phyloP scores from a whole-genome alignment of 2,329 filamentous ascomycete species.

The Fusarium camptoceras region DNA sequence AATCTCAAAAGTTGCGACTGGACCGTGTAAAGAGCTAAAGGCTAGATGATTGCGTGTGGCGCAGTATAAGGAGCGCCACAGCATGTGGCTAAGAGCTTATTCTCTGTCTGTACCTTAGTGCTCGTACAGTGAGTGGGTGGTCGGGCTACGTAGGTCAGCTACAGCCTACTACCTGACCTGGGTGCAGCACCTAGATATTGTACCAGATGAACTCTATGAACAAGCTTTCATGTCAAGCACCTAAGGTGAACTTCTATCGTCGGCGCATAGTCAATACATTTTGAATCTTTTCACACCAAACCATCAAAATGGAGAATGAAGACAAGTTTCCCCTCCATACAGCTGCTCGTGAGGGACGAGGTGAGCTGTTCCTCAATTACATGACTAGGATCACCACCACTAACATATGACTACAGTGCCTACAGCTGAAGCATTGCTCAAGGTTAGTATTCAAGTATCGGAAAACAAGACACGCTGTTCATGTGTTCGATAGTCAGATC shows the following conservation, averaged over 20 bases:
- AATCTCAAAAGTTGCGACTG: conserved; percentile 39
- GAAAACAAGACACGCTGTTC: background rate
- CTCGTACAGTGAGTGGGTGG: background rate
- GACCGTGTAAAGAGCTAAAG: conserved; percentile 42
- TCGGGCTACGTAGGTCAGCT: conserved; percentile 18
- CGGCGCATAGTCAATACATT: background rate
- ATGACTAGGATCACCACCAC: background rate
- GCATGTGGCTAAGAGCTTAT: conserved; percentile 19
- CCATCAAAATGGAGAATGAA: conserved; percentile 47
- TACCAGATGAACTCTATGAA: conserved; percentile 2
- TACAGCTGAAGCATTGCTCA: conserved; percentile 73
- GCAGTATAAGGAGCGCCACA: conserved; percentile 37
- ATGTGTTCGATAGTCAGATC: conserved; percentile 71
- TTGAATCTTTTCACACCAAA: background rate
- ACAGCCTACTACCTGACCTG: conserved; percentile 6
- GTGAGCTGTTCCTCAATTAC: conserved; percentile 61
- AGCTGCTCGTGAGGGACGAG: conserved; percentile 84
- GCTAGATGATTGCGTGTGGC: conserved; percentile 50
- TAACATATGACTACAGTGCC: conserved; percentile 61
- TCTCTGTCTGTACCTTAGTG: background rate
- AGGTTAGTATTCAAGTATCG: conserved; percentile 29
- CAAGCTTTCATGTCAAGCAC: background rate
- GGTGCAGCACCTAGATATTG: background rate
- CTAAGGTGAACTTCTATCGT: background rate
- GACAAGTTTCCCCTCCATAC: conserved; percentile 87